Percentiles rank a stretch among this genome's conserved stretches.
These are phyloP conservation scores for Ophiocordyceps robertsii DNA, from an alignment of 2,329 filamentous ascomycete species.

Conservation along the genomic window DNA sequence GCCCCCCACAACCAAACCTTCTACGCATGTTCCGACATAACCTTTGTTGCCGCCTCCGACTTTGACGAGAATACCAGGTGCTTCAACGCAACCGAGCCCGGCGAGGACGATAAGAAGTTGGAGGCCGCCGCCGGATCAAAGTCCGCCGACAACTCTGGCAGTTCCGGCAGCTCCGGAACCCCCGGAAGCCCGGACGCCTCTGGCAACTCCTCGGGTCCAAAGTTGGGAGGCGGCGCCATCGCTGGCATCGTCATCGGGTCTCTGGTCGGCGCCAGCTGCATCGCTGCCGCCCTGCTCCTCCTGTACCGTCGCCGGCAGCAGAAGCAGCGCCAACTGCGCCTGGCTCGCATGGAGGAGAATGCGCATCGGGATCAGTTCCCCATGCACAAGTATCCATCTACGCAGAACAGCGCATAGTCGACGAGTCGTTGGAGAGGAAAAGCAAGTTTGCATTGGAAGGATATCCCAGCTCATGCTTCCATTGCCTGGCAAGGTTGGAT, in stretches of 20 bases:
- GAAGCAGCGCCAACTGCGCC: not conserved
- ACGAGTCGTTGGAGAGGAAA: too few relatives aligned
- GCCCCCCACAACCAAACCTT: conserved; percentile 28
- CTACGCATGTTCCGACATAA: conserved; percentile 36
- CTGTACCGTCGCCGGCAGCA: conserved; percentile 1
- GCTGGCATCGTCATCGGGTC: not conserved
- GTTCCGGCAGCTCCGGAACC: not conserved
- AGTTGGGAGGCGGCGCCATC: conserved; percentile 1
- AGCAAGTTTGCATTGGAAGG: too few relatives aligned
- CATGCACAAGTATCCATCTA: not conserved
- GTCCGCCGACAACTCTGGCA: conserved; percentile 2
- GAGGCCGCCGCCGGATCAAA: conserved; percentile 7
- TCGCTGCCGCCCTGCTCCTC: not conserved
- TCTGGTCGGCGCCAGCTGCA: not conserved
- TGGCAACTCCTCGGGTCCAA: not conserved
- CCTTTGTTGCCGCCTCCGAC: conserved; percentile 19
- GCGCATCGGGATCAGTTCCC: not conserved
- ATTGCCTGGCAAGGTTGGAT: too few relatives aligned
- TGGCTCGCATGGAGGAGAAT: conserved; percentile 2
- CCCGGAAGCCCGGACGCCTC: too few relatives aligned
- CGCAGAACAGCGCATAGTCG: not conserved
- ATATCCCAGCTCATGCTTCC: too few relatives aligned
- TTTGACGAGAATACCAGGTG: conserved; percentile 22
- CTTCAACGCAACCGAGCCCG: conserved; percentile 27
- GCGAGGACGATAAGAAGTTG: conserved; percentile 9